Conservation (phyloP, 1,284 basidiomycete species). For the Ustilago shanxiensis region DNA sequence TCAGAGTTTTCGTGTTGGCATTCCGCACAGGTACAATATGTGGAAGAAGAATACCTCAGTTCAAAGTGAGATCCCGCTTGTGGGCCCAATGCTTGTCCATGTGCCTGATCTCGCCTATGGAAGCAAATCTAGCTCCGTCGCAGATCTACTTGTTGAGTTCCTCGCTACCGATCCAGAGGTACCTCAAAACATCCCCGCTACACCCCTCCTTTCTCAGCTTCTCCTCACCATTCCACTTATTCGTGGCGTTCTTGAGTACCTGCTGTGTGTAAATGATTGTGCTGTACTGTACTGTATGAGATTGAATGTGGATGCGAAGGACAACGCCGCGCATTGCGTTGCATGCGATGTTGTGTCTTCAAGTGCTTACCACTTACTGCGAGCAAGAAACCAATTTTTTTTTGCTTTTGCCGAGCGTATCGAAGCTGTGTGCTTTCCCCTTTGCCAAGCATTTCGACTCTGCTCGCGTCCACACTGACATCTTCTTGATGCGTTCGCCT, state of each 20-base stretch:
- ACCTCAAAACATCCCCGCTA: slow-evolving; percentile 9
- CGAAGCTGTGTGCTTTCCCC: slow-evolving; percentile 15
- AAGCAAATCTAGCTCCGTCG: slow-evolving; percentile 8
- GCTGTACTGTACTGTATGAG: too few relatives aligned
- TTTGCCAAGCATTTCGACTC: slow-evolving; percentile 22
- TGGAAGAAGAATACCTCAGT: too few relatives aligned
- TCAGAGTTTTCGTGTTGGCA: too few relatives aligned
- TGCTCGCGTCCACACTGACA: slow-evolving; percentile 7
- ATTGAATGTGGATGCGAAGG: neutral
- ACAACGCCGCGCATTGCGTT: neutral
- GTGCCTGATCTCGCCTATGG: neutral
- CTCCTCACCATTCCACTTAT: neutral
- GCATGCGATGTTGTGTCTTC: slow-evolving; percentile 1
- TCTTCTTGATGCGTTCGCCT: slow-evolving; percentile 4
- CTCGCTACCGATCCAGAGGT: slow-evolving; percentile 29
- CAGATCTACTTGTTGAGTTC: slow-evolving; percentile 8
- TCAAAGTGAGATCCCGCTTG: neutral
- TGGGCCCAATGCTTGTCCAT: slow-evolving; percentile 6
- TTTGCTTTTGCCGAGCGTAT: slow-evolving; percentile 23
- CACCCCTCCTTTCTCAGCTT: neutral
- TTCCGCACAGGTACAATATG: too few relatives aligned
- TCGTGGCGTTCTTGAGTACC: neutral
- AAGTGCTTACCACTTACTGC: neutral
- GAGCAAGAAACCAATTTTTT: neutral
- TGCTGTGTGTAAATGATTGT: too few relatives aligned